Evolutionary conservation across 2,329 filamentous ascomycete species (phyloP).

Genomic region (Onygena corvina): DNA sequence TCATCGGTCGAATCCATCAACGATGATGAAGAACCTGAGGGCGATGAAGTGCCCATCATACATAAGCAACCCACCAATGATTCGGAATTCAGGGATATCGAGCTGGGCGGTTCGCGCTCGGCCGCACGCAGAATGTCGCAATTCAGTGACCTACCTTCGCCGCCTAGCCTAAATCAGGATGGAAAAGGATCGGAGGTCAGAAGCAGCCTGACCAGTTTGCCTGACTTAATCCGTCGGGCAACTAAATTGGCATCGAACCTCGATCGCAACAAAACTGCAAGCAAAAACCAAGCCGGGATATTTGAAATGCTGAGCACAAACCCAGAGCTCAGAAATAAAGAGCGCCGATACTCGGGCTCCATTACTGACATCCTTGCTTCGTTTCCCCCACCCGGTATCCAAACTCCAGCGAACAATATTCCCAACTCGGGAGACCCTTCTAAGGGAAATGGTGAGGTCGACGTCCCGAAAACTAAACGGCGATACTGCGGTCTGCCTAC

Average conservation of each 20-base stretch:
- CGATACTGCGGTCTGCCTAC: conserved; percentile 74
- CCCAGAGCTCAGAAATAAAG: conserved; percentile 20
- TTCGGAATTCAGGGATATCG: not conserved
- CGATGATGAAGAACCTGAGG: not conserved
- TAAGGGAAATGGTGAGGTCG: conserved; percentile 17
- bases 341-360: conserved; percentile 39
- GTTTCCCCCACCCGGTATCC: conserved; percentile 49
- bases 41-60: conserved; percentile 4
- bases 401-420: conserved; percentile 30
- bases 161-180: conserved; percentile 68
- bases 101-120: not conserved
- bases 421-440: conserved; percentile 11
- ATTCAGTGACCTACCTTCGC: conserved; percentile 30
- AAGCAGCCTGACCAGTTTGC: conserved; percentile 81
- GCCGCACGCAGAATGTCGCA: not conserved
- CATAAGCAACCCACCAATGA: conserved; percentile 1
- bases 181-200: conserved; percentile 68
- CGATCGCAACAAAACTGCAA: conserved; percentile 63
- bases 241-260: conserved; percentile 78
- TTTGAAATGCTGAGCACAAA: conserved; percentile 35
- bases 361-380: conserved; percentile 54
- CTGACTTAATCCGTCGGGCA: conserved; percentile 79
- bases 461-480: conserved; percentile 33
- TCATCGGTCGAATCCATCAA: not conserved
- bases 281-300: conserved; percentile 39